A percentile compares a stretch with the other conserved stretches of the same genome.
These are phyloP conservation scores for Alternaria ethzedia DNA, from an alignment of 2,329 filamentous ascomycete genomes.

Conservation along the genomic window DNA sequence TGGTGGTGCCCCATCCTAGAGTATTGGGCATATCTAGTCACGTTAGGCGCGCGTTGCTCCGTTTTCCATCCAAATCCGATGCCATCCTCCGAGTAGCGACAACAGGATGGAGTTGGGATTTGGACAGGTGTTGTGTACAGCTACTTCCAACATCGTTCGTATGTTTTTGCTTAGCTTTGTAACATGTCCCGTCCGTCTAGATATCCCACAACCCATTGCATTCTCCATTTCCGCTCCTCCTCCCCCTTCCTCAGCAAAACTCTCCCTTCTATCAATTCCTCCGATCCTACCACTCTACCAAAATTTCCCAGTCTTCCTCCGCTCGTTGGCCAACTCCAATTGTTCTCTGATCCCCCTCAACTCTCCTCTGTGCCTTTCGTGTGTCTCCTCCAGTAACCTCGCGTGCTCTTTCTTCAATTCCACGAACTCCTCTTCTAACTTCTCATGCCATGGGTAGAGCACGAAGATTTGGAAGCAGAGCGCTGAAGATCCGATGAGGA, in stretches of 20 bases:
- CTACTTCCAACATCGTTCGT: too few relatives aligned
- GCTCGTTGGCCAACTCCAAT: slow-evolving; percentile 23
- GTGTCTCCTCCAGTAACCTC: slow-evolving; percentile 30
- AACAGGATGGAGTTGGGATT: background rate
- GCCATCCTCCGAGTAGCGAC: background rate
- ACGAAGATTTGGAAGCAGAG: slow-evolving; percentile 73
- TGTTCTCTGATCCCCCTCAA: slow-evolving; percentile 29
- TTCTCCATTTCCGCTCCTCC: background rate
- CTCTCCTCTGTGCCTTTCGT: slow-evolving; percentile 25
- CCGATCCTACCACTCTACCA: background rate
- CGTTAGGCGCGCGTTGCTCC: background rate
- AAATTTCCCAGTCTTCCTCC: slow-evolving; percentile 12
- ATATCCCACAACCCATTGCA: background rate
- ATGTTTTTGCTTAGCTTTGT: too few relatives aligned
- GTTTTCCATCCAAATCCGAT: background rate
- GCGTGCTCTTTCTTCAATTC: slow-evolving; percentile 65
- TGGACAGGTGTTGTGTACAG: background rate
- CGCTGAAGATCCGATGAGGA: slow-evolving; percentile 68
- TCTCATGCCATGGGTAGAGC: slow-evolving; percentile 73
- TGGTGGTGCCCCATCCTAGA: background rate
- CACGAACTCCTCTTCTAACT: slow-evolving; percentile 68
- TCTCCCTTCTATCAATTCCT: too few relatives aligned
- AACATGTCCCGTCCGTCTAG: too few relatives aligned
- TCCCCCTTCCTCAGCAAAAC: too few relatives aligned
- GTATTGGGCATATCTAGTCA: background rate